These are phyloP conservation scores for Xylaria castorea DNA, from an alignment of 495 filamentous ascomycete species.

Conservation along the genomic window DNA sequence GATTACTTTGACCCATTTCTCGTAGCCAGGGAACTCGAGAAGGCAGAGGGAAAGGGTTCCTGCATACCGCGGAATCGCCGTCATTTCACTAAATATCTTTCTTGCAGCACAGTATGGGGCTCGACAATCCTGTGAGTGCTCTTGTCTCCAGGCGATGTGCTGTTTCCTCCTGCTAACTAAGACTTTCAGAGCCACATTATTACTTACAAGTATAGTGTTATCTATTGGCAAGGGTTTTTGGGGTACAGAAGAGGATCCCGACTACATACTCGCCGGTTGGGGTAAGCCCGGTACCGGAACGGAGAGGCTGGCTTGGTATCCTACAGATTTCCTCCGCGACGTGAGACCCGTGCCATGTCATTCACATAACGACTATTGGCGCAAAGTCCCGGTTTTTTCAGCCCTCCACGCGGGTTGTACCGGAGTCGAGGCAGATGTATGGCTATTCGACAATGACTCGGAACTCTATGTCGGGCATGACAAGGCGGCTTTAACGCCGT, in stretches of 20 bases:
- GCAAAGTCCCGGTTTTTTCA: conserved; percentile 70
- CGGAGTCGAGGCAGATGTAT: conserved; percentile 89
- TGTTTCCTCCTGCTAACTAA: conserved; percentile 30
- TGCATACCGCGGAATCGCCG: not conserved
- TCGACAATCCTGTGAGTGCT: conserved; percentile 44
- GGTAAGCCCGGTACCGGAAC: conserved; percentile 56
- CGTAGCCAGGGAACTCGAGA: not conserved
- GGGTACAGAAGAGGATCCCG: conserved; percentile 59
- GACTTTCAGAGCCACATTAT: conserved; percentile 33
- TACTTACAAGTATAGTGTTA: conserved; percentile 56
- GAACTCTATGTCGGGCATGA: conserved; percentile 67
- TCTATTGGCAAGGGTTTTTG: conserved; percentile 61
- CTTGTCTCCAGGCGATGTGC: not conserved
- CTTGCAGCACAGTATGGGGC: conserved; percentile 33
- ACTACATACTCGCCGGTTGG: conserved; percentile 60
- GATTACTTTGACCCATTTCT: conserved; percentile 15
- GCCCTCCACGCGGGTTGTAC: conserved; percentile 69
- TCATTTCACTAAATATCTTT: conserved; percentile 7
- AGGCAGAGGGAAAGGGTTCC: not conserved
- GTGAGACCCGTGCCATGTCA: conserved; percentile 72
- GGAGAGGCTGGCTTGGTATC: conserved; percentile 65
- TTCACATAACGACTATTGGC: conserved; percentile 94
- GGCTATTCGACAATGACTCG: conserved; percentile 71
- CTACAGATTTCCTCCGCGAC: conserved; percentile 77
- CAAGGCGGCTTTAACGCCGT: conserved; percentile 53